These are phyloP conservation scores for Schizopora paradoxa DNA, from an alignment of 1,284 basidiomycete genomes.

Conservation along the genomic window DNA sequence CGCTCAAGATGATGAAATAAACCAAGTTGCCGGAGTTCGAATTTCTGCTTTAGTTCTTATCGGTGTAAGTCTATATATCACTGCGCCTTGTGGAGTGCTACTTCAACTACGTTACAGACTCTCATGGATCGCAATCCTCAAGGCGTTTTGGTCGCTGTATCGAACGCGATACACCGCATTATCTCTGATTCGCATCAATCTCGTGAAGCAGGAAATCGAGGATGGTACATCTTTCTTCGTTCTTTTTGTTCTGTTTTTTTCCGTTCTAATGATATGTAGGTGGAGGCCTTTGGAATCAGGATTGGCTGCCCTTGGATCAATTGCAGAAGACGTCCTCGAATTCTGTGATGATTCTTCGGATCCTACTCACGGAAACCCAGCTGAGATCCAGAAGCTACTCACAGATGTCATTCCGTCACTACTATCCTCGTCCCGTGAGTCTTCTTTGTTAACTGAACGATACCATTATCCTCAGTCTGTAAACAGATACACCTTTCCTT, in stretches of 20 bases:
- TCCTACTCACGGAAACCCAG: conserved; percentile 54
- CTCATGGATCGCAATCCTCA: conserved; percentile 66
- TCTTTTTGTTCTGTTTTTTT: background rate
- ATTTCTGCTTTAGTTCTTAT: conserved; percentile 83
- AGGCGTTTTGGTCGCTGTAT: conserved; percentile 52
- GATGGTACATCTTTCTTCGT: conserved; percentile 39
- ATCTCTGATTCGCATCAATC: conserved; percentile 50
- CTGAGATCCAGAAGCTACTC: conserved; percentile 77
- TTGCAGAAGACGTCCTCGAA: conserved; percentile 73
- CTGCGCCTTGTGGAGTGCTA: background rate
- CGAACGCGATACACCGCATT: conserved; percentile 51
- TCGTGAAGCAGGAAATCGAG: conserved; percentile 43
- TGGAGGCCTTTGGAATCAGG: conserved; percentile 87
- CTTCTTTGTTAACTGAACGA: background rate
- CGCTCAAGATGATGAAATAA: conserved; percentile 92
- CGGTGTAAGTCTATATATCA: conserved; percentile 43
- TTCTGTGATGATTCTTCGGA: conserved; percentile 71
- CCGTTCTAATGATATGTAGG: conserved; percentile 37
- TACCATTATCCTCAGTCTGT: background rate
- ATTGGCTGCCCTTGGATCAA: conserved; percentile 80
- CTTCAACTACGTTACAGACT: conserved; percentile 39
- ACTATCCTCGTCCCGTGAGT: conserved; percentile 57
- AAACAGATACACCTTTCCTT: conserved; percentile 77
- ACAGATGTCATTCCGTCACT: conserved; percentile 75
- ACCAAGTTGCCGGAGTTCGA: conserved; percentile 75